Base-by-base conservation (phyloP, 2,329 filamentous ascomycete genomes). In the Tympanopsis confertula region DNA sequence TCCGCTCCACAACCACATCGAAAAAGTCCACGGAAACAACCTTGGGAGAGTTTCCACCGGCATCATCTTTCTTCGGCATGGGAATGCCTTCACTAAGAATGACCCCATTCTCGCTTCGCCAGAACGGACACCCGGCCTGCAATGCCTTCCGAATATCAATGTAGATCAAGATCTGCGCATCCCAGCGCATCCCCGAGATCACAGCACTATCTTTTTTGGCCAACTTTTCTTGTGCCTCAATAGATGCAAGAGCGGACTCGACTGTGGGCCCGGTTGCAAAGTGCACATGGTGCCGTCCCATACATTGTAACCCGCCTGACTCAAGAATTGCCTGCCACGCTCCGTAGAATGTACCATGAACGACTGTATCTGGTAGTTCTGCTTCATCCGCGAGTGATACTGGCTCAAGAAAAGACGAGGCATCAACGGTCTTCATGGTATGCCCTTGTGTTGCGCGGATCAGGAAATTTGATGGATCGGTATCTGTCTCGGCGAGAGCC, bases 1-100 rank as follows among this genome's bases (percentile, higher is more conserved):
- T 33, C 30, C 30, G 7, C 17, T 33, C 30, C 30, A 33, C 30
- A 33, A 33, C 30, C 10, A 33, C 30, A 33, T 33, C 30, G 17
- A 33, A 33, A 15, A 33, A 33, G 7, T 33, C 30, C 30, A 33
- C 7, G 10, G 30, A 15, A 10, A 33, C 15, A 18, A 33, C 7
- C 10, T 17, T 33, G 10, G 7, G 15, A 13, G 7, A 17, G 7
- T 13, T 33, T 7, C 30, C 30, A 33, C 17, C 15, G 7, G 10
- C 30, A 17, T 13, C 30, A 13, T 33, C 30, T 15, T 33, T 13
- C 10, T 17, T 33, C 12, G 12, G 7, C 10, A 28, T 28, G 15
- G 30, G 10, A 10, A 33, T 7, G 7, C 30, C 30, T 15, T 33
- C 30, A 17, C 30, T 33, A 7, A 33, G 15, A 18, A 33, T 33